Base-by-base conservation (phyloP, 139 green algal species). In the Coelastrella sp. region DNA sequence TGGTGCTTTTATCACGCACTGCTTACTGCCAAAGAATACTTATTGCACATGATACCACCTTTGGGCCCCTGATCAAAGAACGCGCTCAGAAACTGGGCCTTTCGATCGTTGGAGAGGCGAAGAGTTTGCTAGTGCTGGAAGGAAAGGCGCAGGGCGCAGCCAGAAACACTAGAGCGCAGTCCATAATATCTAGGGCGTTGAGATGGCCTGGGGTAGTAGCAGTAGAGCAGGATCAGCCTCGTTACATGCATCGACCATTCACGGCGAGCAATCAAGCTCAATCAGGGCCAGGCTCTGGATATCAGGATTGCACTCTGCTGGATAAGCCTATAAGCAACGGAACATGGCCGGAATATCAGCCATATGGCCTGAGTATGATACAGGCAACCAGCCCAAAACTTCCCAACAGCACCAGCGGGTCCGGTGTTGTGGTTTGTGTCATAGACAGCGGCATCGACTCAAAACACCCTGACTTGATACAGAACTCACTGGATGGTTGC, bases 341-440 rank as follows among this genome's bases (percentile, higher is more conserved):
- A 59, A 35, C 19, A 12, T 49, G 66, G 22, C 85, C 85, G 5
- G 85, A 90, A 73, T 84, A 84, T 35, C 10, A 17, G 24, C 85
- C 85, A 6, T 90, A 84, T 7, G 85, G 85, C 7, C 22, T 90
- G n/a, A 17, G 57, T 22, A 49, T 87, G 79, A 86, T 91, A 35
- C 87, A 91, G 56, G 87, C 87, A 59, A 76, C 22, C 65, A 87
- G 78, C 78, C 15, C 6, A n/a, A 90, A 90, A 78, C 86, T 90
- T 74, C 74, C 27, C 7, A 60, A 84, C 25, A 49, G 60, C 17
- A 91, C 65, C 15, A 49, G 58, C 12, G 20, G 72, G 7, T 22
- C 57, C 17, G 87, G 87, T 49, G 87, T 91, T 5, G 19, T 91
- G 4, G n/a, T 91, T 1, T 91, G 87, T 49, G 72, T 91, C 65